A percentile compares a stretch with the other conserved stretches of the same genome.
These are phyloP conservation scores for Gonium pectorale DNA, from an alignment of 139 green algal species.

Conservation along the genomic window DNA sequence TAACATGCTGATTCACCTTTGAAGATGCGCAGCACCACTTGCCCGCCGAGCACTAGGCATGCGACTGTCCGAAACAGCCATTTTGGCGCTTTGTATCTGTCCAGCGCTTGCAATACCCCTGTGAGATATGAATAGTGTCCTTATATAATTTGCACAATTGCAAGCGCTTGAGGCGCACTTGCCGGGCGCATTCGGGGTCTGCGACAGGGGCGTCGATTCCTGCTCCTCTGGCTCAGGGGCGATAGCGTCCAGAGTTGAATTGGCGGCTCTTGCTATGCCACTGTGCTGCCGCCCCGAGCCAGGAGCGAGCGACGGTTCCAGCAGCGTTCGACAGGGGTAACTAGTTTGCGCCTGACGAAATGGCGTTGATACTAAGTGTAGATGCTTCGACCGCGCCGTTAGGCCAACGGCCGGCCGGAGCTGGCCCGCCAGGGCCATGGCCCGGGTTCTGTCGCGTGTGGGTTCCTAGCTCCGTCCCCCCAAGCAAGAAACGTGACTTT, in stretches of 20 bases:
- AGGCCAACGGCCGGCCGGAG: not conserved
- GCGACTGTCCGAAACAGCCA: slow-evolving; percentile 84
- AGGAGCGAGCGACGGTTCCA: too few species aligned
- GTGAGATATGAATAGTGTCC: too few species aligned
- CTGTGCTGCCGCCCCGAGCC: too few species aligned
- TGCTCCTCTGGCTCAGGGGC: slow-evolving; percentile 28
- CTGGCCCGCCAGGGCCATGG: slow-evolving; percentile 8
- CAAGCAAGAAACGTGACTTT: too few species aligned
- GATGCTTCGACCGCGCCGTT: too few species aligned
- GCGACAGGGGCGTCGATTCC: not conserved
- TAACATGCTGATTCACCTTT: slow-evolving; percentile 62
- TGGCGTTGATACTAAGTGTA: too few species aligned
- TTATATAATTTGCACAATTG: too few species aligned
- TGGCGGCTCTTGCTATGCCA: slow-evolving; percentile 5
- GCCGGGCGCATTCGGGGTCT: slow-evolving; percentile 1
- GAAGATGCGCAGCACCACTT: slow-evolving; percentile 85
- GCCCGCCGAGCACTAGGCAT: slow-evolving; percentile 83
- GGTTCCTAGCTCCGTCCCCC: too few species aligned
- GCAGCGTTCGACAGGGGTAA: too few species aligned
- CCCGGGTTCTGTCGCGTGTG: too few species aligned
- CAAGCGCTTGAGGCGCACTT: too few species aligned
- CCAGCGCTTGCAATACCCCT: slow-evolving; percentile 55
- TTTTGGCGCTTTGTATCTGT: slow-evolving; percentile 72
- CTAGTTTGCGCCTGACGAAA: too few species aligned
- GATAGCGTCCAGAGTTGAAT: slow-evolving; percentile 22